Percentiles rank a stretch among this genome's conserved stretches.
Conservation (phyloP, 139 green algal genomes). For the Microglena sp. region DNA sequence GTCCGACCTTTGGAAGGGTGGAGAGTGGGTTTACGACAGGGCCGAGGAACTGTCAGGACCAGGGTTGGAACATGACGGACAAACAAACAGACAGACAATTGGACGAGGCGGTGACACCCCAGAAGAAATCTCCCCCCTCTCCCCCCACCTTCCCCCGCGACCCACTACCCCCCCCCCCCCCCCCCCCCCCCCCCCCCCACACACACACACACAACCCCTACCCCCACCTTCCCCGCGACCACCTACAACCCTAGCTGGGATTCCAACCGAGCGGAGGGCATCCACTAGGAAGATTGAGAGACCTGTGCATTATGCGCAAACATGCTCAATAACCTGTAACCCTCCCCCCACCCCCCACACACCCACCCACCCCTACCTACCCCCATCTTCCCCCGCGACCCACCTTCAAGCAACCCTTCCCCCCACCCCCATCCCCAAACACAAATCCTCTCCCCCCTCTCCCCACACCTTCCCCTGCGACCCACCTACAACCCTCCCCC, state of each 20-base stretch:
- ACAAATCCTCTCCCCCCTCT: not conserved
- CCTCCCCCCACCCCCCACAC: not conserved
- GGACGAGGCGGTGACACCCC: too few species aligned
- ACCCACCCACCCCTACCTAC: not conserved
- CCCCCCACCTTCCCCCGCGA: not conserved
- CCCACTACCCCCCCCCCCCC: not conserved
- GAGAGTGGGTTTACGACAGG: too few species aligned
- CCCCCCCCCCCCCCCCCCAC: not conserved
- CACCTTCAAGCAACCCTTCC: not conserved
- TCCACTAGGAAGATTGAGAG: slow-evolving; percentile 53
- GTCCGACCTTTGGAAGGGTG: too few species aligned
- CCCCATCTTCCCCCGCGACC: not conserved
- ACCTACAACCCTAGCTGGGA: slow-evolving; percentile 21
- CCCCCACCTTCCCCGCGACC: not conserved
- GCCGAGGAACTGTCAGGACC: too few species aligned
- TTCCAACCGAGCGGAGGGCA: slow-evolving; percentile 31
- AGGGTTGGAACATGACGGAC: too few species aligned
- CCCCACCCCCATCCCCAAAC: too few species aligned
- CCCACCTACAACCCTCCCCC: not conserved
- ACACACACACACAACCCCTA: not conserved
- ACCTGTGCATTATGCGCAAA: too few species aligned
- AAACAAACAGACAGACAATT: too few species aligned
- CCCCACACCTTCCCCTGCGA: not conserved
- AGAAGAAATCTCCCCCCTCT: not conserved
- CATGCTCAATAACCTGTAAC: too few species aligned